Evolutionary conservation across 2,329 filamentous ascomycete species (phyloP), one percentile per base, ranked within the genome.

Genomic region (Xylariaceae sp.): DNA sequence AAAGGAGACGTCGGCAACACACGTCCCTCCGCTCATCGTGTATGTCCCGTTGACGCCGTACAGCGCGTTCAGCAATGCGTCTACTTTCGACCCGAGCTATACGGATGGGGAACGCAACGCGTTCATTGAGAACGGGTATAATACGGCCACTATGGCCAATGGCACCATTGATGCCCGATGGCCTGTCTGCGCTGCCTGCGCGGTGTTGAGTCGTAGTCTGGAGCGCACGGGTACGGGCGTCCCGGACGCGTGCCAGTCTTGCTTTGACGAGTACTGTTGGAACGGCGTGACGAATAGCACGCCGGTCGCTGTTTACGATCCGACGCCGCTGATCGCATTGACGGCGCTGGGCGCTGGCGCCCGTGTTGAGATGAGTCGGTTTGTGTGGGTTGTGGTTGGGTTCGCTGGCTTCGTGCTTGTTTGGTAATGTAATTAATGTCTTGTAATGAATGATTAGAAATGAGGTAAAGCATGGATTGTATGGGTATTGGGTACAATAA

Each of bases 41-140:
- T 99, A 99, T 74, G 71, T 97, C 44, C 89, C 94, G 55, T 95
- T 94, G 68, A 79, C 85, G 27, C 91, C 91, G 1, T 96, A 95
- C 73, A 80, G 85, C 47, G 81, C 80, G 67, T 73, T 78, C 60
- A 87, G 85, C 70, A 97, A 97, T 74, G 79, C 87, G 5, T 88
- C 86, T 2, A 96, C 92, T 47, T 92, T 88, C 70, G 76, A 84
- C 57, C 75, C 84, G 39, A 71, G 72, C 42, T 89, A 91, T 77
- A 76, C 80, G 37, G 72, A 82, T 63, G 71, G 68, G 1, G 72
- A 89, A 72, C 88, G 92, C 59, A 83, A 96, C 68, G 79, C 80
- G 59, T 88, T 96, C 67, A 90, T 99, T 66, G 71, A 81, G 61
- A 97, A 99, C 72, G 92, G 90, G 27, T 94, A 88, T 74, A 82